Evolutionary conservation across 352 stramenopile species (phyloP).

Genomic region (Elongisporangium anandrum): DNA sequence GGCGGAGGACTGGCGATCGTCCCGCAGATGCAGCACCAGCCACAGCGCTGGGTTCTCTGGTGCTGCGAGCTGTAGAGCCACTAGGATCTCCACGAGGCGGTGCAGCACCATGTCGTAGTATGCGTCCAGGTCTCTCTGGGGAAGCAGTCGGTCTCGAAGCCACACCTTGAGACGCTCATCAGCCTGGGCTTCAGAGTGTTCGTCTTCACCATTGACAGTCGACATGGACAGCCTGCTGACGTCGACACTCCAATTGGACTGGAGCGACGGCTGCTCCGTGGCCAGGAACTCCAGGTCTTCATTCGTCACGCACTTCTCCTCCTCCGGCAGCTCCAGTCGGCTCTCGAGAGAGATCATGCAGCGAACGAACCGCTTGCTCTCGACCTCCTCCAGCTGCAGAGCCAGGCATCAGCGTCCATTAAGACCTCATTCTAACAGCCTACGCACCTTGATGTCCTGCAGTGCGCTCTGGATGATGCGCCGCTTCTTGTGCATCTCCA

Average conservation of each 20-base stretch:
- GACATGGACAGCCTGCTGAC: neutral
- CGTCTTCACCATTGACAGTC: neutral
- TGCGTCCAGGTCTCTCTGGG: constrained; percentile 36
- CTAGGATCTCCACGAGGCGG: constrained; percentile 26
- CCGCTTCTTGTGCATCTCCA: constrained; percentile 72
- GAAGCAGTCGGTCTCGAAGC: constrained; percentile 10
- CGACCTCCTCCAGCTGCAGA: constrained; percentile 24
- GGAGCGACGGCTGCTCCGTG: constrained; percentile 19
- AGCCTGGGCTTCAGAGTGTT: neutral
- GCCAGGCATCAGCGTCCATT: neutral
- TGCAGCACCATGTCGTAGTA: constrained; percentile 42
- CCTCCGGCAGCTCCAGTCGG: constrained; percentile 26
- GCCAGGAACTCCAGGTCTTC: constrained; percentile 37
- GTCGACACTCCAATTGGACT: constrained; percentile 55
- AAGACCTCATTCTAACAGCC: neutral
- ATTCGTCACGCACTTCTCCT: constrained; percentile 26
- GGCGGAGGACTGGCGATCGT: constrained; percentile 11
- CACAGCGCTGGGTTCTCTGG: constrained; percentile 34
- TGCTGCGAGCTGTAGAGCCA: constrained; percentile 33
- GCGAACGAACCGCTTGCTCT: constrained; percentile 45
- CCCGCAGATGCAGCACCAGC: constrained; percentile 38
- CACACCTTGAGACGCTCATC: constrained; percentile 2
- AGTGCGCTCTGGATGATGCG: constrained; percentile 53
- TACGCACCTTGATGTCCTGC: constrained; percentile 33
- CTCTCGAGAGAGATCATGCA: constrained; percentile 28